Base-by-base conservation (phyloP, 352 stramenopile genomes). In the Pythium dissimile region DNA sequence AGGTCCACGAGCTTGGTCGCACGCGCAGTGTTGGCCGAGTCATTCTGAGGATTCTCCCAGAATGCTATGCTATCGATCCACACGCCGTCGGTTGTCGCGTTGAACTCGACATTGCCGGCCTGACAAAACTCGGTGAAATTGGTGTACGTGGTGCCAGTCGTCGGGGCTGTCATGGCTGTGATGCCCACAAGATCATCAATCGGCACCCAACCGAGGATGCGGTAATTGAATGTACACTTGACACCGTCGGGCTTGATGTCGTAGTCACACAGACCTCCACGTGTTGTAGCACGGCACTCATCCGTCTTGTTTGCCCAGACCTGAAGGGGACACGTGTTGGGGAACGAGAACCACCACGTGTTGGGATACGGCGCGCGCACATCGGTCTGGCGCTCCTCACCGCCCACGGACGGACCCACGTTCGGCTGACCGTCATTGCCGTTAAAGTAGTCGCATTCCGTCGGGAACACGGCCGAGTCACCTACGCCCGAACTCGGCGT, bases 311-410 rank as follows among this genome's bases (percentile, higher is more conserved):
- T 49, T 1, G 32, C 32, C 54, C 66, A 81, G 18, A 59, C 66
- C 35, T 67, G 20, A 16, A 75, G 18, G 3, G 69, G 72, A 12
- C 79, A 91, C 15, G 71, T 76, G 75, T 93, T 89, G 0, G 85
- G 83, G 59, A 86, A 89, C 62, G 85, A 95, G 70, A 80, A 95
- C 84, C 81, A 92, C 32, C 76, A 72, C 34, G 71, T 88, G 64
- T 92, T 73, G 5, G 78, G 79, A 69, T 93, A 93, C 30, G 81
- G 80, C 0, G 80, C 81, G 8, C 73, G 73, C n/a, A 57, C 44
- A 43, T 92, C 80, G 23, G 64, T 76, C 34, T 70, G 64, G 53
- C 80, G 82, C 2, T 45, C 58, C 24, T 73, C 78, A 3, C 72
- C 75, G 20, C 84, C 81, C 0, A 95, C 56, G 48, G 86, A 93